Evolutionary conservation across 768 basidiomycete genomes (phyloP).

Genomic region (Pleurotus tuoliensis): DNA sequence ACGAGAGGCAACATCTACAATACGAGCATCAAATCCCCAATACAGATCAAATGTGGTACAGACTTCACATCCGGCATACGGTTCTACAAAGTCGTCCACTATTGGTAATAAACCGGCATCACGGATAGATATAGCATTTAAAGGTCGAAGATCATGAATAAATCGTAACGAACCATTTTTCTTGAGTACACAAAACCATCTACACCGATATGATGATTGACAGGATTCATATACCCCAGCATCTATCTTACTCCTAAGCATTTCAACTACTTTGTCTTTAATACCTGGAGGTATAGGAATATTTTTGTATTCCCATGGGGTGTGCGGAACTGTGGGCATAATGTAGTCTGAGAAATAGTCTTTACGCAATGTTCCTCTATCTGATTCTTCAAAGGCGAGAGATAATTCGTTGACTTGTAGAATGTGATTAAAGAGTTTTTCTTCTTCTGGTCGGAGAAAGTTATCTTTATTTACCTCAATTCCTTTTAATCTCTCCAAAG

Average conservation of each 20-base stretch:
- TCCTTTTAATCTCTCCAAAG: constrained; percentile 1
- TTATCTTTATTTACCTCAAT: constrained; percentile 12
- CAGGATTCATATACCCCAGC: constrained; percentile 26
- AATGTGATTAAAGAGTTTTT: constrained; percentile 17
- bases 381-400: constrained; percentile 19
- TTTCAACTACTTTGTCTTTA: constrained; percentile 20
- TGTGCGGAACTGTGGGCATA: constrained; percentile 28
- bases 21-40: too few relatives aligned
- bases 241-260: constrained; percentile 26
- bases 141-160: constrained; percentile 33
- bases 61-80: too few relatives aligned
- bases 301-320: constrained; percentile 30
- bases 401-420: constrained; percentile 16
- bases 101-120: constrained; percentile 31
- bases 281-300: constrained; percentile 23
- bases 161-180: constrained; percentile 27
- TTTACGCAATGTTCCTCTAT: constrained; percentile 11
- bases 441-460: constrained; percentile 21
- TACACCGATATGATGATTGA: constrained; percentile 24
- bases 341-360: constrained; percentile 22
- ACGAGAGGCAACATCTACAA: constrained; percentile 14
- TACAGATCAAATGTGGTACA: too few relatives aligned
- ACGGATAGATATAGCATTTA: constrained; percentile 33
- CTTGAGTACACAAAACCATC: constrained; percentile 36
- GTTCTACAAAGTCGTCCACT: too few relatives aligned